These are phyloP conservation scores for Puccinia horiana DNA, from an alignment of 1,284 basidiomycete species.

Conservation along the genomic window DNA sequence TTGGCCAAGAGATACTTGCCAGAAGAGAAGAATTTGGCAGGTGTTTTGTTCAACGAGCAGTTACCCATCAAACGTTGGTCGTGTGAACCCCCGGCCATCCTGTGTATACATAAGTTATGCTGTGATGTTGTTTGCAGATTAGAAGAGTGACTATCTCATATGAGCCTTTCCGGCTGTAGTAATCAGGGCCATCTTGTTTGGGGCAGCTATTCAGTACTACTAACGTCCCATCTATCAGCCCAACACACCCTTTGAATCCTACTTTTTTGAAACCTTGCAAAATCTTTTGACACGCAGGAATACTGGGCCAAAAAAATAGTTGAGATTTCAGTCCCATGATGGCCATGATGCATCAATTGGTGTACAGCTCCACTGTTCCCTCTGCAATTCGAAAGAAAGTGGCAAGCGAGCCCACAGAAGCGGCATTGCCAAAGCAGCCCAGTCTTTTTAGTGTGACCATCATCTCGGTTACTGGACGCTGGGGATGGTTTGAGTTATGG, in stretches of 20 bases:
- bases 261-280: not conserved
- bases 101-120: not conserved
- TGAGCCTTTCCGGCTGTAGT: not conserved
- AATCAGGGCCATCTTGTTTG: no score
- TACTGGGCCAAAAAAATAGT: not conserved
- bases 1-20: not conserved
- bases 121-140: not conserved
- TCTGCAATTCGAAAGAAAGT: not conserved
- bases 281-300: not conserved
- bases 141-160: not conserved
- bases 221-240: not conserved
- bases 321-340: not conserved
- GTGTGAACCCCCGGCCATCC: not conserved
- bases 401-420: no score
- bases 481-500: no score
- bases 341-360: not conserved
- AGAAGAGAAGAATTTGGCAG: not conserved
- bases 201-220: not conserved
- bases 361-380: not conserved
- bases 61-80: not conserved
- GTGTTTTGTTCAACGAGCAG: not conserved
- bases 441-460: constrained; percentile 3
- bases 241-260: not conserved
- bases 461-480: not conserved
- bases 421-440: constrained; percentile 9